Percentiles rank a stretch among this genome's conserved stretches.
Evolutionary conservation across 805 yeast species (phyloP).

Genomic region (Candida cerambycidarum): DNA sequence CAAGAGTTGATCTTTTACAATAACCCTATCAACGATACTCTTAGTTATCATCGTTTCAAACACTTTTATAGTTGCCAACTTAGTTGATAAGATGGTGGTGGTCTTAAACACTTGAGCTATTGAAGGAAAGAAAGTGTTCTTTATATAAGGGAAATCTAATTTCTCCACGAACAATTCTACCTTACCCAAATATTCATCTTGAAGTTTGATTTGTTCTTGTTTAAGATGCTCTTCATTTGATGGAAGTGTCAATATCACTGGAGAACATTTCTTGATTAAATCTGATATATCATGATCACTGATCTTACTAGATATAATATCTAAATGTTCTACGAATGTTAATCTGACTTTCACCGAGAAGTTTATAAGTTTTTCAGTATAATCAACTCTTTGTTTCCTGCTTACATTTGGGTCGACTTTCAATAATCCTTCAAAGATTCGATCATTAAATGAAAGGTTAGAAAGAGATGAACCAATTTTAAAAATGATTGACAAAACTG

Average conservation of each 20-base stretch:
- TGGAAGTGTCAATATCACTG: constrained; percentile 29
- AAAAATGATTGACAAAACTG: constrained; percentile 55
- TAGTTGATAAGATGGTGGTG: constrained; percentile 80
- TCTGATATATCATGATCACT: constrained; percentile 52
- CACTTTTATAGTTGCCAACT: constrained; percentile 62
- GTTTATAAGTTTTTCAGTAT: constrained; percentile 26
- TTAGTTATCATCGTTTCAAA: constrained; percentile 57
- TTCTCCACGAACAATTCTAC: constrained; percentile 42
- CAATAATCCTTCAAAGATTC: constrained; percentile 50
- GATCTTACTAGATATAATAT: constrained; percentile 48
- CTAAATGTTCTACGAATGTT: constrained; percentile 44
- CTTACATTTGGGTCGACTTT: constrained; percentile 24
- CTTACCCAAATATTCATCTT: constrained; percentile 51
- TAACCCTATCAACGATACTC: constrained; percentile 66
- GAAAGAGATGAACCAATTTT: constrained; percentile 67
- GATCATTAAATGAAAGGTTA: constrained; percentile 73
- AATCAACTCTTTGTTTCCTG: constrained; percentile 18
- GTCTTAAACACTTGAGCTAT: constrained; percentile 73
- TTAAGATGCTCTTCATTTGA: constrained; percentile 28
- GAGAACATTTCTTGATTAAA: constrained; percentile 44
- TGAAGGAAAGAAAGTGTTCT: constrained; percentile 72
- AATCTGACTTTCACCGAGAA: constrained; percentile 34
- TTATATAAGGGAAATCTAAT: constrained; percentile 67
- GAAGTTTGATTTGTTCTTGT: constrained; percentile 39
- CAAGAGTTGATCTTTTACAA: constrained; percentile 74